These are phyloP conservation scores for Euclidium syriacum DNA, from an alignment of 345 rosid species.

Conservation along the genomic window DNA sequence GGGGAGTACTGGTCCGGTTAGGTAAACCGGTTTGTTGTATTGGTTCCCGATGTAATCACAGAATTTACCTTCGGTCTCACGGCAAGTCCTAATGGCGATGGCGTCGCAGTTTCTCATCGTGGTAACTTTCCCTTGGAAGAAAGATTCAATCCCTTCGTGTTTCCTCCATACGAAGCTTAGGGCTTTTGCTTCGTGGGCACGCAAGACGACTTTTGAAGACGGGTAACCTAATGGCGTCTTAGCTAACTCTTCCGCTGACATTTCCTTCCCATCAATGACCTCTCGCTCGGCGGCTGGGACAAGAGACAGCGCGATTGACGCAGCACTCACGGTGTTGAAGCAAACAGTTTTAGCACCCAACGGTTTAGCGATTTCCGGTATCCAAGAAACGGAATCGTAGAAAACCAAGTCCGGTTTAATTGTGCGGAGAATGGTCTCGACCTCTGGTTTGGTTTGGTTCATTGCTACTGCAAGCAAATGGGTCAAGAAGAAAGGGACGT, in stretches of 20 bases:
- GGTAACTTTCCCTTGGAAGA: conserved; percentile 40
- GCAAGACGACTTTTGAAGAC: conserved; percentile 40
- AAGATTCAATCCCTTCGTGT: conserved; percentile 46
- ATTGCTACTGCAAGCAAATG: conserved; percentile 50
- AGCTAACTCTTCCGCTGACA: conserved; percentile 42
- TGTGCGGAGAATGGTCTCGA: conserved; percentile 30
- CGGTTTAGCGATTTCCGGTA: conserved; percentile 45
- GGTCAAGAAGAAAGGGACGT: conserved; percentile 39
- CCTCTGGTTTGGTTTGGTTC: conserved; percentile 55
- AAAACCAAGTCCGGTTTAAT: conserved; percentile 44
- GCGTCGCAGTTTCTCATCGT: conserved; percentile 50
- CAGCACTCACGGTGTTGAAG: conserved; percentile 45
- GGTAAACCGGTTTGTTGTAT: conserved; percentile 38
- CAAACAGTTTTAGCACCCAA: conserved; percentile 52
- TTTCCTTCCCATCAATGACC: conserved; percentile 23
- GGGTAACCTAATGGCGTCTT: conserved; percentile 61
- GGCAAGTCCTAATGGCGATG: conserved; percentile 61
- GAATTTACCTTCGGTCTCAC: conserved; percentile 51
- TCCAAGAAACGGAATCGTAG: conserved; percentile 54
- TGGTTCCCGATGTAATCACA: conserved; percentile 55
- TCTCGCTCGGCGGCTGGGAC: conserved; percentile 55
- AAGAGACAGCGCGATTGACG: conserved; percentile 44
- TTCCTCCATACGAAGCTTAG: conserved; percentile 41
- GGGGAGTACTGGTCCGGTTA: conserved; percentile 61
- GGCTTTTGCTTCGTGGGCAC: conserved; percentile 36